Conservation (phyloP, 306 rosid genomes). For the Malus sieversii region DNA sequence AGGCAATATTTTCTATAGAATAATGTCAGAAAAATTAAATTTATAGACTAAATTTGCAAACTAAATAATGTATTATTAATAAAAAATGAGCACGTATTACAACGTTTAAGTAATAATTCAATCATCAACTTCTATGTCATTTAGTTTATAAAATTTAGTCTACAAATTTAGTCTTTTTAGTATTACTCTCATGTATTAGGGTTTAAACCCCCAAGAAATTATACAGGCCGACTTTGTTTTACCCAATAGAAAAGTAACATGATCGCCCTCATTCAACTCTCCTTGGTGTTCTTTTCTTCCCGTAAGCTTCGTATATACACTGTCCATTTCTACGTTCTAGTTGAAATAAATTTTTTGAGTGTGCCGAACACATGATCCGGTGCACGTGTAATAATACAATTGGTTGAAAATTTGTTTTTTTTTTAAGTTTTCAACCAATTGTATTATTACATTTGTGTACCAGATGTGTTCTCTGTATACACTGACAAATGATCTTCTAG, state of each 20-base stretch:
- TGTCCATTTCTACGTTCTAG: not conserved
- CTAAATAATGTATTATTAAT: too few relatives aligned
- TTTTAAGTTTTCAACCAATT: not conserved
- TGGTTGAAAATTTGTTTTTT: too few relatives aligned
- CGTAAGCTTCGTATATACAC: not conserved
- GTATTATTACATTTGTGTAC: too few relatives aligned
- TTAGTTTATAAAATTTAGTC: too few relatives aligned
- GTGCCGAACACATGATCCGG: accelerated
- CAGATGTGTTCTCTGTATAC: too few relatives aligned
- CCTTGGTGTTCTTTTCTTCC: not conserved
- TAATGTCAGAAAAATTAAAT: too few relatives aligned
- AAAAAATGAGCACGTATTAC: too few relatives aligned
- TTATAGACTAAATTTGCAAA: too few relatives aligned
- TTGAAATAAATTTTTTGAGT: too few relatives aligned
- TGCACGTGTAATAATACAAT: too few relatives aligned
- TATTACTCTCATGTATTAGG: not conserved
- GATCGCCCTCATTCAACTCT: not conserved
- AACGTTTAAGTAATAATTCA: too few relatives aligned
- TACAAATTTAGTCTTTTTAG: accelerated
- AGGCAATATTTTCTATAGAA: not conserved
- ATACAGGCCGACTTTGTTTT: slow-evolving; percentile 11
- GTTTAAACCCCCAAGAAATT: slow-evolving; percentile 9
- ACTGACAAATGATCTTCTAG: not conserved
- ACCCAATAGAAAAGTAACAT: not conserved
- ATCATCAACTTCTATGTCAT: too few relatives aligned